phyloP scores from a whole-genome alignment of 1,284 basidiomycete genomes.

The Schizophyllum commune region DNA sequence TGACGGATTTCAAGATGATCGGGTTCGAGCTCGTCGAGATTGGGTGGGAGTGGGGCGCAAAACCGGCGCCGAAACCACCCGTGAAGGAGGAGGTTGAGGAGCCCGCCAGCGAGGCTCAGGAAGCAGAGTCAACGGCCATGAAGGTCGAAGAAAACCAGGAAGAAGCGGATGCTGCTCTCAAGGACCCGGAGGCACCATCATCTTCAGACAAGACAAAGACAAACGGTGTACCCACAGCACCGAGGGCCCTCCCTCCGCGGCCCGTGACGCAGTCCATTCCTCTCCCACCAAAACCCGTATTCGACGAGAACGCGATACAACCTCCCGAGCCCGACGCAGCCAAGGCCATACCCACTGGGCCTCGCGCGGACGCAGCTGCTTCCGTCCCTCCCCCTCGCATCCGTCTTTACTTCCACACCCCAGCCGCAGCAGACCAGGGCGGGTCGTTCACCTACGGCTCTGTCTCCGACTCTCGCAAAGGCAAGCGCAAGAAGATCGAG shows the following conservation, averaged over 20 bases:
- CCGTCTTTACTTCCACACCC: conserved; percentile 83
- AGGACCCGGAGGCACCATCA: not conserved
- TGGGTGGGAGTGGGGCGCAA: conserved; percentile 65
- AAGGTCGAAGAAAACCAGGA: conserved; percentile 28
- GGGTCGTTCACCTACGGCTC: conserved; percentile 35
- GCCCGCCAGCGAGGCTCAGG: conserved; percentile 20
- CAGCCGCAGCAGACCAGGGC: conserved; percentile 63
- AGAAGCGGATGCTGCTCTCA: not conserved
- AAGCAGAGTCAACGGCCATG: conserved; percentile 21
- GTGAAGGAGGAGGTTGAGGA: conserved; percentile 31
- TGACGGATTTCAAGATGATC: conserved; percentile 94
- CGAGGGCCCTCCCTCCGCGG: not conserved
- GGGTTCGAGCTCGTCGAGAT: conserved; percentile 75
- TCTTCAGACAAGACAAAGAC: not conserved
- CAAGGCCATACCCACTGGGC: conserved; percentile 19
- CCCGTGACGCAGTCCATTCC: not conserved
- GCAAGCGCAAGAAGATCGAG: conserved; percentile 76
- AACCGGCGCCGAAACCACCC: conserved; percentile 25
- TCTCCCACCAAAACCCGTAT: conserved; percentile 13
- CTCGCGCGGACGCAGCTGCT: conserved; percentile 13
- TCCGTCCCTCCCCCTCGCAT: conserved; percentile 59
- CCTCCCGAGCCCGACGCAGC: conserved; percentile 21
- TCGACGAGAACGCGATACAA: conserved; percentile 15
- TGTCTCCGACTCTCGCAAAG: conserved; percentile 55
- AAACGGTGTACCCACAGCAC: not conserved